Base-by-base conservation (phyloP, 2,329 filamentous ascomycete genomes). In the Magnaporthiopsis rhizophila region DNA sequence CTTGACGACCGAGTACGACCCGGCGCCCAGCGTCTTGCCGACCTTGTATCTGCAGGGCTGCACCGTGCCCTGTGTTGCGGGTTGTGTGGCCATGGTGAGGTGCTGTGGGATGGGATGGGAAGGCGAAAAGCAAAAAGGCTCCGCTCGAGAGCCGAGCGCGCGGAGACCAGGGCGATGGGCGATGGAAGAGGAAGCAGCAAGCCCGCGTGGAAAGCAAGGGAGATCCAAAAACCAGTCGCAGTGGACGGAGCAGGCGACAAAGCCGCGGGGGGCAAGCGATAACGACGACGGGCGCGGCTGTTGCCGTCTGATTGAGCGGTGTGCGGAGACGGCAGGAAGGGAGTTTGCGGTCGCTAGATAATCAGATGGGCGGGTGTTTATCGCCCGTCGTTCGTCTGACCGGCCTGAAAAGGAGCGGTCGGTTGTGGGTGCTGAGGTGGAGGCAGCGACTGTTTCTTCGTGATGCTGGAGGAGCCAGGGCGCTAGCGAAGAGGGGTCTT, bases 21-120 rank as follows among this genome's bases (percentile, higher is more conserved):
- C 95, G 45, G 95, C 93, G 68, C 95, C 95, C 64, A 99, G 81
- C 30, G 95, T 98, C 83, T 99, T 99, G 68, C 95, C 95, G 8
- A 96, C 97, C 81, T 98, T 99, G 83, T 99, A 99, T 70, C 93
- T 87, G 76, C 94, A 99, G 71, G 95, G 93, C 78, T 98, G 93
- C 68, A 98, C 86, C 76, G 92, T 65, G 63, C 68, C 62, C 69
- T 67, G 62, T 60, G 57, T 53, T 62, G 69, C 66, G 34, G 65
- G 56, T 64, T 65, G 56, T 28, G 68, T 30, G 18, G 67, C 58
- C 66, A 67, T 68, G 38, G 15, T 50, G 36, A 38, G 36, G 15
- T 18, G 45, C 18, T 53, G 12, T 53, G 45, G 45, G 7, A n/a
- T 53, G 18, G 28, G 28, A 30, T 30, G 28, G 28, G 45, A 53